Evolutionary conservation across 163 green algal species (phyloP), one percentile per base, ranked within the genome.

Genomic region (Dunaliella salina): DNA sequence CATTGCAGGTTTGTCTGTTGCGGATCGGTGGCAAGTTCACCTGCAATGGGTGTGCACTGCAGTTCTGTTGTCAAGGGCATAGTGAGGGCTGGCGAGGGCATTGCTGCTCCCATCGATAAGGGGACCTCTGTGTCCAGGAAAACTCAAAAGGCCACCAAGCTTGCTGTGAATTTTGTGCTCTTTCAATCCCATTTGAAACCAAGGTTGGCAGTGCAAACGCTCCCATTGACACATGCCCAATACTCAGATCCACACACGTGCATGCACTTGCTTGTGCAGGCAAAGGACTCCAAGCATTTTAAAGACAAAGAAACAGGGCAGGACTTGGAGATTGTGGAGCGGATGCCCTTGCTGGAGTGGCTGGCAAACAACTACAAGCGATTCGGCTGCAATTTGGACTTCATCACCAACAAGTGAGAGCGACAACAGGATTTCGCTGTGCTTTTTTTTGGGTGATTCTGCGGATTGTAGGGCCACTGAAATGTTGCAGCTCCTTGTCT

Each of bases 351-450:
- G 87, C 89, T 99, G 11, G 97, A 99, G 92, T 99, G 97, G 97
- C 91, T 99, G 26, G 97, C 97, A 26, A 95, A 98, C 85, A 96
- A 96, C 89, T 99, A 99, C 94, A 99, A 98, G 88, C 98, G 98
- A 89, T 99, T 99, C 90, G 97, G 97, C 12, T 99, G 97, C 92
- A 84, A 87, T 80, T 91, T 99, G 24, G 97, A 99, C 91, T 99
- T 99, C 90, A 90, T 99, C 25, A 99, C 97, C n/a, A 98, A 99
- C 93, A 96, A 96, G 85, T 90, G 82, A 89, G 86, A 30, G 32
- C 79, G 5, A 11, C 25, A 50, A 8, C 40, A 3, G 40, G 40
- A 50, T 8, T 15, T 8, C 8, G 40, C 40, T 50, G 40, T 50
- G 40, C 8, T 8, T 15, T n/a, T 15, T 50, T 50, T 3, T 50